Evolutionary conservation across 129 eudicot species (phyloP).

Genomic region (Smallanthus sonchifolius): DNA sequence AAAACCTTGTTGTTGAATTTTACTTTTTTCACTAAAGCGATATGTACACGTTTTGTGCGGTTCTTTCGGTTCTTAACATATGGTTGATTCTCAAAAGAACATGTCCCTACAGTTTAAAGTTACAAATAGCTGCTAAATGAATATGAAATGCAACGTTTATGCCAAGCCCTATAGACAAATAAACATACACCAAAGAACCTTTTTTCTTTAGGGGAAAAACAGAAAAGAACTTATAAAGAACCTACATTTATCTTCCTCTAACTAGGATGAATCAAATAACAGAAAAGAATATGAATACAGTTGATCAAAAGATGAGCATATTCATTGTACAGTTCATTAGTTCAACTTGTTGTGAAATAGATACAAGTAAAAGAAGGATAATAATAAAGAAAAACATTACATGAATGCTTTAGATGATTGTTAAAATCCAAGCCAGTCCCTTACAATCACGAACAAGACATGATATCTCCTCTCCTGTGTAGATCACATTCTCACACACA

Average conservation of each 20-base stretch:
- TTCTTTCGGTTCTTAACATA: no score
- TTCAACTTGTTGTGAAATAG: background rate
- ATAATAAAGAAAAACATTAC: slow-evolving; percentile 34
- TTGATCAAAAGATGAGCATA: background rate
- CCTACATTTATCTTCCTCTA: background rate
- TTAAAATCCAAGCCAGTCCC: slow-evolving; percentile 35
- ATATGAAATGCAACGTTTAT: background rate
- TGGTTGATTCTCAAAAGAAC: no score
- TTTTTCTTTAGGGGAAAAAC: background rate
- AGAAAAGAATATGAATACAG: background rate
- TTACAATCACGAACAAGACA: slow-evolving; percentile 72
- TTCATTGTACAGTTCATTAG: background rate
- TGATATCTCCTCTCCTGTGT: slow-evolving; percentile 55
- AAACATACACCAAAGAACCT: background rate
- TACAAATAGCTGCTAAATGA: background rate
- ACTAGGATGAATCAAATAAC: background rate
- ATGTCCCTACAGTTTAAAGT: background rate
- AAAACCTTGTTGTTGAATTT: no score
- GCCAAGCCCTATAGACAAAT: background rate
- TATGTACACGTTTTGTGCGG: no score
- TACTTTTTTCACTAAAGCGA: no score
- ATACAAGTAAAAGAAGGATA: no score
- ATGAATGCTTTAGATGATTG: slow-evolving; percentile 51
- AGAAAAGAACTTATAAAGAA: background rate
- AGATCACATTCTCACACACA: slow-evolving; percentile 48